Conservation (phyloP, 208 protist species). For the Leishmania martiniquensis region DNA sequence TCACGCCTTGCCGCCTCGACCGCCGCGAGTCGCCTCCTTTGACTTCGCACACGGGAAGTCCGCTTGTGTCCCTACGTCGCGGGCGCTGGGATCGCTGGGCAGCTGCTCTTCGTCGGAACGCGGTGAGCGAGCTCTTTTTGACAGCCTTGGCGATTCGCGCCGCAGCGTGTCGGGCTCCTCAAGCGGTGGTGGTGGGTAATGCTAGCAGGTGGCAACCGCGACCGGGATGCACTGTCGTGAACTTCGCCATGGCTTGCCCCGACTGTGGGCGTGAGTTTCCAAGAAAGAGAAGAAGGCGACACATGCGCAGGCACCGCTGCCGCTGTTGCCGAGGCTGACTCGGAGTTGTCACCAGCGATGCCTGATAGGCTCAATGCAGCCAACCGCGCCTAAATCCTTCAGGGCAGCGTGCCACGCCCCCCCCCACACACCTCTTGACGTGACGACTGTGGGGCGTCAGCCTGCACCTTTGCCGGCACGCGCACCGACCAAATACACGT, state of each 20-base stretch:
- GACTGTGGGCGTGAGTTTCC: background rate
- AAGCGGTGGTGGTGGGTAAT: background rate
- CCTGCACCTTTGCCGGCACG: background rate
- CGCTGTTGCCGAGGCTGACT: background rate
- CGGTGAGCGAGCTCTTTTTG: background rate
- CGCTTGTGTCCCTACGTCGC: background rate
- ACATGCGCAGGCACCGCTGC: background rate
- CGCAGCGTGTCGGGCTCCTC: background rate
- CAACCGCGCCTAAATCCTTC: background rate
- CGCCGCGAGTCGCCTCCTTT: background rate
- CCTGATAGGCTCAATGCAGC: background rate
- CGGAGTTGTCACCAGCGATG: background rate
- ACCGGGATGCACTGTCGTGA: background rate
- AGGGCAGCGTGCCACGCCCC: background rate
- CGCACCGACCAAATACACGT: background rate
- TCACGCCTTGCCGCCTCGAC: background rate
- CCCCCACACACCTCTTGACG: background rate
- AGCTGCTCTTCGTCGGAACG: background rate
- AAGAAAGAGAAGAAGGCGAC: background rate
- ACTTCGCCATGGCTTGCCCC: background rate
- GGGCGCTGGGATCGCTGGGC: background rate
- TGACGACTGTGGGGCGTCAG: background rate
- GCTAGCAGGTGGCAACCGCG: background rate
- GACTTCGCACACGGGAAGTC: background rate
- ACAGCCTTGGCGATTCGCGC: background rate